Evolutionary conservation across 2,329 filamentous ascomycete species (phyloP).

Genomic region (Metarhizium guizhouense): DNA sequence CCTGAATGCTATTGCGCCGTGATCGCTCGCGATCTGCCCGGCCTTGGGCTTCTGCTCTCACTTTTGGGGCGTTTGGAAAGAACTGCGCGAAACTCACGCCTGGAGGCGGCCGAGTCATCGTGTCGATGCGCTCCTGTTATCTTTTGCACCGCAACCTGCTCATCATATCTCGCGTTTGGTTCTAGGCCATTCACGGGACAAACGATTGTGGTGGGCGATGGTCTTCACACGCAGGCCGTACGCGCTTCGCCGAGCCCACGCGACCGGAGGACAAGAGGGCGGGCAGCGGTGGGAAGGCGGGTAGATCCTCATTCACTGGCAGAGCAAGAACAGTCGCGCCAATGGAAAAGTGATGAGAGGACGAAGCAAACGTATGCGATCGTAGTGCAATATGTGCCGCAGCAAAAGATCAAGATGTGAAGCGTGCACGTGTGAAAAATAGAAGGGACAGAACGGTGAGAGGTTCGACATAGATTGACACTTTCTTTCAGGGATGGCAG

Average conservation of each 20-base stretch:
- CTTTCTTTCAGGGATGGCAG: conserved; percentile 7
- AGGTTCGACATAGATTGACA: conserved; percentile 5
- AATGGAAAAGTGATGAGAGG: neutral
- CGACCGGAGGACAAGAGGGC: conserved; percentile 21
- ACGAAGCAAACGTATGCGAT: conserved; percentile 8
- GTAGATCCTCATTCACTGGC: conserved; percentile 24
- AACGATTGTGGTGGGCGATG: conserved; percentile 10
- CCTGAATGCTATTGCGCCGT: conserved; percentile 15
- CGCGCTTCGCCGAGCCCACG: conserved; percentile 27
- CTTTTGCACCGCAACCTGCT: conserved; percentile 42
- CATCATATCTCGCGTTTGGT: conserved; percentile 42
- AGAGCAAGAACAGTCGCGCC: conserved; percentile 33
- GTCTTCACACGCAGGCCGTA: conserved; percentile 8
- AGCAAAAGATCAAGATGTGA: neutral
- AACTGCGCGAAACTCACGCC: conserved; percentile 77
- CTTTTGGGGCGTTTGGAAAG: conserved; percentile 69
- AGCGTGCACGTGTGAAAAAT: conserved; percentile 4
- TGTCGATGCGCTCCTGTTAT: conserved; percentile 44
- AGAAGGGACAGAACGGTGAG: conserved; percentile 3
- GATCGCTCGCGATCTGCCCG: conserved; percentile 24
- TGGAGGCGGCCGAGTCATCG: conserved; percentile 69
- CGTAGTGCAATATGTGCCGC: conserved; percentile 6
- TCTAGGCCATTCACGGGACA: conserved; percentile 12
- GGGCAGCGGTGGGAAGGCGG: neutral
- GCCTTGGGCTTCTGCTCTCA: conserved; percentile 38